These are phyloP conservation scores for Alisma plantagoaquatica DNA, from an alignment of 106 monocot genomes.

Conservation along the genomic window DNA sequence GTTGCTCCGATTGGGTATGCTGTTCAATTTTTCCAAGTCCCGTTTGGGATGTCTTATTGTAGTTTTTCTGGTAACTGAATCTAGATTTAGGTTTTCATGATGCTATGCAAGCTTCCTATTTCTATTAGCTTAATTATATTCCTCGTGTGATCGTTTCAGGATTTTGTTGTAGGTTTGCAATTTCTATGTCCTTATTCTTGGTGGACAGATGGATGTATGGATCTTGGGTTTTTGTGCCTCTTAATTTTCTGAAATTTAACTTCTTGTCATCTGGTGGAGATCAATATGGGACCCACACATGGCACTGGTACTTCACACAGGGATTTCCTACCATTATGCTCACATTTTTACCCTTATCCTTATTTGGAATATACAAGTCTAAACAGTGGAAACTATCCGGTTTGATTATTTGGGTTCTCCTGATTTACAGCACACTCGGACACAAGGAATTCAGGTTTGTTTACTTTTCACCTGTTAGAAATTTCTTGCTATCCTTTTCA, in stretches of 20 bases:
- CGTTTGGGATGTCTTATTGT: too few species aligned
- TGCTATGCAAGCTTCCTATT: too few species aligned
- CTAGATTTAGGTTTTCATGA: too few species aligned
- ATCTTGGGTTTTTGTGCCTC: conserved; percentile 70
- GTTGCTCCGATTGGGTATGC: conserved; percentile 87
- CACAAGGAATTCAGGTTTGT: conserved; percentile 98
- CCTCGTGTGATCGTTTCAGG: too few species aligned
- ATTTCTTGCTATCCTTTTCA: neutral
- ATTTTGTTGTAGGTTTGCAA: conserved; percentile 37
- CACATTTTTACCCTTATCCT: conserved; percentile 69
- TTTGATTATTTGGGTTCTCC: conserved; percentile 80
- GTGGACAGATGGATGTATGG: conserved; percentile 84
- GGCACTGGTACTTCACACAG: conserved; percentile 98
- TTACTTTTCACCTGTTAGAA: neutral
- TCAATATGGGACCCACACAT: conserved; percentile 88
- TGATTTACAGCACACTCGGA: conserved; percentile 76
- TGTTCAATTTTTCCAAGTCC: neutral
- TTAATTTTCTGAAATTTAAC: conserved; percentile 95
- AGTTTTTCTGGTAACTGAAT: too few species aligned
- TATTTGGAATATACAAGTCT: conserved; percentile 66
- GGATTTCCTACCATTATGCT: conserved; percentile 81
- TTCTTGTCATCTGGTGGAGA: conserved; percentile 94
- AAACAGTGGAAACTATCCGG: conserved; percentile 78
- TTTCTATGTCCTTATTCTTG: conserved; percentile 28
- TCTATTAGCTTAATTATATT: too few species aligned